phyloP scores from a whole-genome alignment of 352 stramenopile species.

The Blastocystis sp. region DNA sequence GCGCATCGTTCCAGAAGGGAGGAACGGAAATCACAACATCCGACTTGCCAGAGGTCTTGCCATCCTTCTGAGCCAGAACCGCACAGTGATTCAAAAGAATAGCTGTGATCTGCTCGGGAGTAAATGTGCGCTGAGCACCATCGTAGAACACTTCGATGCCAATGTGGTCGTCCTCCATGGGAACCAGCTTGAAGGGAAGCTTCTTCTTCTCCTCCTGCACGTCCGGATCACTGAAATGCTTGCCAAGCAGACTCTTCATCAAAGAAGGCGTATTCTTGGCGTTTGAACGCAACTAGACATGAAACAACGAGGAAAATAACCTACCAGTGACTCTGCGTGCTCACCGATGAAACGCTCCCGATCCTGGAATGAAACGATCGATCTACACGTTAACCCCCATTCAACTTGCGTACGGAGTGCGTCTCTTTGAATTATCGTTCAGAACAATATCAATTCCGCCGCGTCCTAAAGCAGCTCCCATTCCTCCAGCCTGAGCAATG shows the following conservation, averaged over 20 bases:
- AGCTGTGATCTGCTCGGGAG: constrained; percentile 84
- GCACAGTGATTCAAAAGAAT: constrained; percentile 95
- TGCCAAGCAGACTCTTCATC: constrained; percentile 89
- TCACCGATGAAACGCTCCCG: constrained; percentile 80
- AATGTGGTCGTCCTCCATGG: constrained; percentile 72
- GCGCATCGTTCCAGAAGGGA: constrained; percentile 89
- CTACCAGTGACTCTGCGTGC: constrained; percentile 72
- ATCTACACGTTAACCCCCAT: constrained; percentile 59
- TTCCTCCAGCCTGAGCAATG: constrained; percentile 74
- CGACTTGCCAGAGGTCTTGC: constrained; percentile 72
- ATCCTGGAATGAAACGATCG: constrained; percentile 61
- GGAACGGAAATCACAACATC: constrained; percentile 70
- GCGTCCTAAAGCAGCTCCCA: constrained; percentile 82
- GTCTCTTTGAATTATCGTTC: constrained; percentile 95
- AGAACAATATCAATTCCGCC: constrained; percentile 90
- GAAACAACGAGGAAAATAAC: constrained; percentile 62
- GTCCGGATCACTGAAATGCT: constrained; percentile 84
- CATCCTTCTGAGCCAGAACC: constrained; percentile 79
- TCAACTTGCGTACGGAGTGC: constrained; percentile 77
- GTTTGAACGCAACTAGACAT: constrained; percentile 75
- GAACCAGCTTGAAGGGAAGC: constrained; percentile 76
- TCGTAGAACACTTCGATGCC: constrained; percentile 81
- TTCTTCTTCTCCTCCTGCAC: constrained; percentile 85
- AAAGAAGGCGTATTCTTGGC: constrained; percentile 92
- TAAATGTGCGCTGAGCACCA: constrained; percentile 76